These are phyloP conservation scores for Eremomyces bilateralis DNA, from an alignment of 495 filamentous ascomycete genomes.

Conservation along the genomic window DNA sequence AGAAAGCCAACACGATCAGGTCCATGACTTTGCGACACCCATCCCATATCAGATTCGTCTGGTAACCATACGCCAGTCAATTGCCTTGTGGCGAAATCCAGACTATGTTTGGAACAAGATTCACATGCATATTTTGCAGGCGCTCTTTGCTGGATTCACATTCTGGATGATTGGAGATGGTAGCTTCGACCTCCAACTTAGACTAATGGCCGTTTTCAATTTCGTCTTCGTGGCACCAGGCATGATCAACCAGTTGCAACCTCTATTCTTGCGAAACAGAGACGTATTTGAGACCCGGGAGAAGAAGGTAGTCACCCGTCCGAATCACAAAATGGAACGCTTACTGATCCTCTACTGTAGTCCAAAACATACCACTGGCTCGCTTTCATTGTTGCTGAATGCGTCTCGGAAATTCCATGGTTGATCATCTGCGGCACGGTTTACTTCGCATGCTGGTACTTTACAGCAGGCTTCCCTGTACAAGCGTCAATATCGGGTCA, in stretches of 20 bases:
- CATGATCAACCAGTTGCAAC: conserved; percentile 51
- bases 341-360: conserved; percentile 56
- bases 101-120: conserved; percentile 59
- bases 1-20: conserved; percentile 3
- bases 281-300: not conserved
- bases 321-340: conserved; percentile 47
- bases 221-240: conserved; percentile 56
- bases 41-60: conserved; percentile 33
- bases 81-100: conserved; percentile 46
- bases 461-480: conserved; percentile 47
- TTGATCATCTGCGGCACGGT: conserved; percentile 38
- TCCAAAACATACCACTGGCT: conserved; percentile 81
- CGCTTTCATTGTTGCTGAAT: conserved; percentile 55
- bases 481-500: no score
- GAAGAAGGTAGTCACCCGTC: not conserved
- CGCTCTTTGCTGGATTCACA: conserved; percentile 43
- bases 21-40: conserved; percentile 42
- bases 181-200: conserved; percentile 51
- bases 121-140: conserved; percentile 44
- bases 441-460: conserved; percentile 69
- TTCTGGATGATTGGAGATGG: conserved; percentile 54
- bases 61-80: conserved; percentile 43
- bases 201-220: conserved; percentile 58
- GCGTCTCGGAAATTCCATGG: conserved; percentile 57
- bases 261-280: conserved; percentile 38